Evolutionary conservation across 345 rosid species (phyloP).

Genomic region (Melastoma malabathricum): DNA sequence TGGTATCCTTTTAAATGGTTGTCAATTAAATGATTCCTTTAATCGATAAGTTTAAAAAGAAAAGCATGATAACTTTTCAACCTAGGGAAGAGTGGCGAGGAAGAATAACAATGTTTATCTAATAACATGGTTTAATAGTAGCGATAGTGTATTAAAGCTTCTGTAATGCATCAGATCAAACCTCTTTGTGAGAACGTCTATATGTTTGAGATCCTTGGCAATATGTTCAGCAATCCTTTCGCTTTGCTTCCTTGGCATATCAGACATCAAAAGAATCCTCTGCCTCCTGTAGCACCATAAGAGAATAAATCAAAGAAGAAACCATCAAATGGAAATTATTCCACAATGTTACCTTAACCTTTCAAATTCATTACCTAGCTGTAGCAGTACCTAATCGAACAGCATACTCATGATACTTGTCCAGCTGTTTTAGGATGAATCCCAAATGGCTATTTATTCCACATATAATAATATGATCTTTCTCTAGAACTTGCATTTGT

Average conservation of each 20-base stretch:
- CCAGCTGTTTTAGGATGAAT: slow-evolving; percentile 78
- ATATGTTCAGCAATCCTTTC: slow-evolving; percentile 67
- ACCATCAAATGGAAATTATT: slow-evolving; percentile 2
- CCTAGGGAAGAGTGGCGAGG: too few relatives aligned
- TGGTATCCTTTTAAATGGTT: too few relatives aligned
- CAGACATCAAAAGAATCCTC: slow-evolving; percentile 89
- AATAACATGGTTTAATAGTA: too few relatives aligned
- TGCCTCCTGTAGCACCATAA: slow-evolving; percentile 46
- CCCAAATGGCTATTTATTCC: slow-evolving; percentile 71
- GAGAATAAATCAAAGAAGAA: slow-evolving; percentile 6
- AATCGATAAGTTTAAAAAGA: too few relatives aligned
- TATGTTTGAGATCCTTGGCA: slow-evolving; percentile 67
- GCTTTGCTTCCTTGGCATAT: slow-evolving; percentile 92
- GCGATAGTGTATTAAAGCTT: too few relatives aligned
- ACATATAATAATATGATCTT: slow-evolving; percentile 84
- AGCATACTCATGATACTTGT: slow-evolving; percentile 79
- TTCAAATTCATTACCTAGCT: slow-evolving; percentile 45
- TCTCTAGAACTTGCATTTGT: slow-evolving; percentile 83
- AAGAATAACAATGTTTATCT: too few relatives aligned
- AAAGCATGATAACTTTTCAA: too few relatives aligned
- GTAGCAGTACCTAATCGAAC: slow-evolving; percentile 92
- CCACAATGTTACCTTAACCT: slow-evolving; percentile 2
- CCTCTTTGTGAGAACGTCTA: slow-evolving; percentile 91
- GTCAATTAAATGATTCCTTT: too few relatives aligned
- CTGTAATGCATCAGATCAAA: slow-evolving; percentile 3